phyloP scores from a whole-genome alignment of 257 asterid species.

The Solanum microdontum region DNA sequence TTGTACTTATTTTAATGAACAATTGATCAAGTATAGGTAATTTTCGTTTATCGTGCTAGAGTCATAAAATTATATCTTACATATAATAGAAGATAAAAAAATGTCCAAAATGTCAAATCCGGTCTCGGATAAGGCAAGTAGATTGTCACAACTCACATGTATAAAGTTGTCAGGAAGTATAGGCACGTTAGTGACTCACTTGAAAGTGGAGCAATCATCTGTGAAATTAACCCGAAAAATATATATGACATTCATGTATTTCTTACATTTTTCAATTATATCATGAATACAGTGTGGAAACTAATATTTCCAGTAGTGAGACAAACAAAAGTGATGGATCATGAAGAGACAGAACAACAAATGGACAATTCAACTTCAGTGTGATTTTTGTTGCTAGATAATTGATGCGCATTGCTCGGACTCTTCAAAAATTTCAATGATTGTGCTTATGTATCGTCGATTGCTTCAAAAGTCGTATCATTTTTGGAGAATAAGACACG shows the following conservation, averaged over 20 bases:
- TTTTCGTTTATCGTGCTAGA: not conserved
- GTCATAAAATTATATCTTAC: not conserved
- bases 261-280: not conserved
- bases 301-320: conserved; percentile 67
- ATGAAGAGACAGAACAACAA: conserved; percentile 40
- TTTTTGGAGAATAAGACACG: not conserved
- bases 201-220: not conserved
- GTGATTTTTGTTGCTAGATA: conserved; percentile 9
- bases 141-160: not conserved
- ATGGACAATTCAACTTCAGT: conserved; percentile 8
- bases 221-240: not conserved
- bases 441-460: not conserved
- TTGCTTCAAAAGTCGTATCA: not conserved
- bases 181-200: not conserved
- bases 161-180: not conserved
- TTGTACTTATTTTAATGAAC: not conserved
- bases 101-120: not conserved
- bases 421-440: not conserved
- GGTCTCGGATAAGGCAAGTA: not conserved
- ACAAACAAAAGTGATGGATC: conserved; percentile 50
- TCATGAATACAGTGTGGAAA: conserved; percentile 63
- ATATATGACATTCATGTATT: not conserved
- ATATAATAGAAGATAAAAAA: not conserved
- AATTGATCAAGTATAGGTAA: not conserved
- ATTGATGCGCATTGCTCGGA: not conserved